Conservation (phyloP, 2,329 filamentous ascomycete genomes). For the Sarocladium strictum region DNA sequence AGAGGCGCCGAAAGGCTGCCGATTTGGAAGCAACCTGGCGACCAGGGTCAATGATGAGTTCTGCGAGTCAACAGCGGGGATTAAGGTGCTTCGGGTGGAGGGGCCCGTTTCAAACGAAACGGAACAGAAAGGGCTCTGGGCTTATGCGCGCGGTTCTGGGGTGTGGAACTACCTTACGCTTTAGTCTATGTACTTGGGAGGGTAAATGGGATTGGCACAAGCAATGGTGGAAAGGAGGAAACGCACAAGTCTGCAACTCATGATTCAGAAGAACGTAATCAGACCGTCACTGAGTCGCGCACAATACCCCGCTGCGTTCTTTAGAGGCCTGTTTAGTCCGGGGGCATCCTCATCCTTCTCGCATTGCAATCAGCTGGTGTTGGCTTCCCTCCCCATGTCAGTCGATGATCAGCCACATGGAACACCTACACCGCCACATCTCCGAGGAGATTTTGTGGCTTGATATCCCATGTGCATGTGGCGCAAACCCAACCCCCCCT, state of each 20-base stretch:
- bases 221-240: background rate
- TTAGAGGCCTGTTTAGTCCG: too few relatives aligned
- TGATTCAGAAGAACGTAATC: background rate
- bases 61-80: background rate
- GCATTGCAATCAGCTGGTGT: background rate
- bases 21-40: background rate
- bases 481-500: background rate
- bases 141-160: background rate
- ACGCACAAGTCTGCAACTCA: background rate
- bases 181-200: background rate
- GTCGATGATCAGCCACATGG: background rate
- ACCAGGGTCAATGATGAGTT: background rate
- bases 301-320: background rate
- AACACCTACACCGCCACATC: background rate
- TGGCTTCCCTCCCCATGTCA: background rate
- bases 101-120: background rate
- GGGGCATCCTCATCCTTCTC: too few relatives aligned
- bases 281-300: background rate
- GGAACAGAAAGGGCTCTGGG: background rate
- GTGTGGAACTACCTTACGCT: too few relatives aligned
- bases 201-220: background rate
- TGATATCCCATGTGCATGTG: background rate
- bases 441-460: conserved; percentile 3
- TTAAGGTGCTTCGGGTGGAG: background rate
- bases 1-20: conserved; percentile 6